A percentile compares a stretch with the other conserved stretches of the same genome.
Evolutionary conservation across 2,329 filamentous ascomycete genomes (phyloP).

Genomic region (Alternaria sp.): DNA sequence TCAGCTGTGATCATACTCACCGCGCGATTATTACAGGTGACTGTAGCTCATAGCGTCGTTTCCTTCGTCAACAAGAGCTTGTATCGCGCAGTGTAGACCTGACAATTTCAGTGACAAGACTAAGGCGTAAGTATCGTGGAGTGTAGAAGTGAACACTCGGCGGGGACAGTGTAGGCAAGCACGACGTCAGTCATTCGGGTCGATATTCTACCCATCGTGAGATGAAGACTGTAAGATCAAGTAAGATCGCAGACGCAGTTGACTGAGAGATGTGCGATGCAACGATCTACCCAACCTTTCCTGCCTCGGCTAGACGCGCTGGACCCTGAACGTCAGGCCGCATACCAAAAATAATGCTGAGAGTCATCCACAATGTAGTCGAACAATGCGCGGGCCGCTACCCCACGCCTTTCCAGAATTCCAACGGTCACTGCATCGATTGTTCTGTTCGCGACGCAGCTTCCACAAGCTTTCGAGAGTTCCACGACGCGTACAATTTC

Average conservation of each 20-base stretch:
- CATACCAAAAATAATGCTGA: constrained; percentile 36
- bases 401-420: constrained; percentile 41
- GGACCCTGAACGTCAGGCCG: constrained; percentile 38
- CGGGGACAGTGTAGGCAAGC: not conserved
- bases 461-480: constrained; percentile 48
- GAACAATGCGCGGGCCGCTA: constrained; percentile 39
- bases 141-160: not conserved
- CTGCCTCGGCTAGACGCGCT: constrained; percentile 17
- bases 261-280: not conserved
- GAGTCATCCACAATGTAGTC: constrained; percentile 26
- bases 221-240: not conserved
- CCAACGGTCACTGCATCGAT: constrained; percentile 32
- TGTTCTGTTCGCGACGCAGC: constrained; percentile 38
- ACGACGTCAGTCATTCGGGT: no score
- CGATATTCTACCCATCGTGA: not conserved
- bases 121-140: not conserved
- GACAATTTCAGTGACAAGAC: not conserved
- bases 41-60: no score
- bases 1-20: not conserved
- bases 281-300: not conserved
- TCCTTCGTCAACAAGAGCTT: not conserved
- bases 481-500: constrained; percentile 32
- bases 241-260: not conserved
- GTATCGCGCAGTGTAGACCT: not conserved
- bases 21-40: no score